Evolutionary conservation across 768 basidiomycete genomes (phyloP).

Genomic region (Lactifluus rugatus): DNA sequence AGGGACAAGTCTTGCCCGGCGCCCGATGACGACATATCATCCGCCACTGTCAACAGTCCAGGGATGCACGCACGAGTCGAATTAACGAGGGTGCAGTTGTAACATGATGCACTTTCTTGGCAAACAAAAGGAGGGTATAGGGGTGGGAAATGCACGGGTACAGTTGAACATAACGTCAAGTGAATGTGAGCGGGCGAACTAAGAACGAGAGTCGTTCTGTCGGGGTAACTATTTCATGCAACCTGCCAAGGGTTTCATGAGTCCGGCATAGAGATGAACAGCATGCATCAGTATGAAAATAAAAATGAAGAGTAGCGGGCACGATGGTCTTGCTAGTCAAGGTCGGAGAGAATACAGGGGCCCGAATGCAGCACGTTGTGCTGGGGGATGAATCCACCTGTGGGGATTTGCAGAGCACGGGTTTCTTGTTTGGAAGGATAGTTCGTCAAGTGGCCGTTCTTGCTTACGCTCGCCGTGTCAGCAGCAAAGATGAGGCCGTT

Average conservation of each 20-base stretch:
- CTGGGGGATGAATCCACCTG: constrained; percentile 18
- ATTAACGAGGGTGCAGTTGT: no score
- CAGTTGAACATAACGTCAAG: neutral
- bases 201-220: neutral
- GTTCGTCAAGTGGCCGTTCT: constrained; percentile 21
- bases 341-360: constrained; percentile 1
- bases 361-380: constrained; percentile 21
- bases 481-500: constrained; percentile 21
- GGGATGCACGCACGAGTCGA: no score
- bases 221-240: neutral
- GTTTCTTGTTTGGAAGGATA: constrained; percentile 22
- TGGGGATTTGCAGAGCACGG: constrained; percentile 22
- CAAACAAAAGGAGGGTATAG: no score
- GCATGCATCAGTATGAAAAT: neutral
- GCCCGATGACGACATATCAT: no score
- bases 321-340: constrained; percentile 1
- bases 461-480: constrained; percentile 15
- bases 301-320: neutral
- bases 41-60: no score
- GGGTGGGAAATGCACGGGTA: no score
- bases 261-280: neutral
- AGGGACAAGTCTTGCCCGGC: no score
- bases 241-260: neutral
- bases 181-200: neutral
- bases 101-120: no score